phyloP scores from a whole-genome alignment of 2,329 filamentous ascomycete genomes.

The Ophiostoma montium region DNA sequence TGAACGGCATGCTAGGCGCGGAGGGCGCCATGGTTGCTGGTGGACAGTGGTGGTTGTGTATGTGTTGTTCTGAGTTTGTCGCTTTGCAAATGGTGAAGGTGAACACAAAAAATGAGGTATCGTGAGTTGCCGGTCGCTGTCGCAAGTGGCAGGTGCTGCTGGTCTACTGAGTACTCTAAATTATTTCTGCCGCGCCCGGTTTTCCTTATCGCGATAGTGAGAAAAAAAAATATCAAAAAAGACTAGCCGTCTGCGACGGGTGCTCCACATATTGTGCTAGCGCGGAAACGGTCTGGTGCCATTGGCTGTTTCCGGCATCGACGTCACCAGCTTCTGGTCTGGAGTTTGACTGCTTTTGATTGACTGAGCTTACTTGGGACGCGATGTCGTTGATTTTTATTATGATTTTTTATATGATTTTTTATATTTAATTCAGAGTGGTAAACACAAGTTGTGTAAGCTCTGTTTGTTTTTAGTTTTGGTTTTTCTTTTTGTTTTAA shows the following conservation, averaged over 20 bases:
- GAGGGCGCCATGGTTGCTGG: constrained; percentile 23
- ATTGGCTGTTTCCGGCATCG: not conserved
- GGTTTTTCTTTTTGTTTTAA: not conserved
- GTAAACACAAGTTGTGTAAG: no score
- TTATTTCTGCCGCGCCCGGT: not conserved
- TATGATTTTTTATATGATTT: not conserved
- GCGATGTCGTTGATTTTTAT: no score
- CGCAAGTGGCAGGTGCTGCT: not conserved
- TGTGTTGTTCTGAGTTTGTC: not conserved
- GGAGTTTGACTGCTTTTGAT: no score
- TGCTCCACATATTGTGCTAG: not conserved
- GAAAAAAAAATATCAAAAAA: not conserved
- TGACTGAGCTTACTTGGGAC: no score
- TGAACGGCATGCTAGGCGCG: constrained; percentile 52
- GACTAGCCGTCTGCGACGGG: not conserved
- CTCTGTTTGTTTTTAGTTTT: not conserved
- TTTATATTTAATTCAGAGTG: no score
- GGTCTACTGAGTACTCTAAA: not conserved
- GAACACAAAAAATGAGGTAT: not conserved
- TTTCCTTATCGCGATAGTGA: not conserved
- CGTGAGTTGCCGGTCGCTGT: not conserved
- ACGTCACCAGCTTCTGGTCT: no score
- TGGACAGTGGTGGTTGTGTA: not conserved
- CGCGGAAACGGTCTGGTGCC: not conserved
- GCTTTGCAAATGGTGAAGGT: not conserved